Evolutionary conservation across 2,329 filamentous ascomycete genomes (phyloP).

Genomic region (Colletotrichum nymphaeae): DNA sequence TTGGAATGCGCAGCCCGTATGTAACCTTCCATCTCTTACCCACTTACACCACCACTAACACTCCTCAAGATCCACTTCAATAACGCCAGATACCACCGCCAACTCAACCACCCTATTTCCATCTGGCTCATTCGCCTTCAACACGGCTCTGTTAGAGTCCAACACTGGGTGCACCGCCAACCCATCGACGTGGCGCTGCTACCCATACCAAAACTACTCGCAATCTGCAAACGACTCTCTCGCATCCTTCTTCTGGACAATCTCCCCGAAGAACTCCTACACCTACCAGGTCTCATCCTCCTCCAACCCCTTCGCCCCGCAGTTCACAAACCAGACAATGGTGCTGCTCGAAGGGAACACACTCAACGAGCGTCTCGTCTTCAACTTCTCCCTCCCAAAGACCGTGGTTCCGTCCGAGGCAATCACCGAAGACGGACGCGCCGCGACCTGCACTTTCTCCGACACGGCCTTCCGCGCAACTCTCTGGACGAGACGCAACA

Average conservation of each 20-base stretch:
- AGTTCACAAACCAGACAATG: constrained; percentile 64
- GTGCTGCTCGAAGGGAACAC: constrained; percentile 59
- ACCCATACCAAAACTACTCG: constrained; percentile 63
- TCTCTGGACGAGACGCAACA: constrained; percentile 65
- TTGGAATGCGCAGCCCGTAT: constrained; percentile 53
- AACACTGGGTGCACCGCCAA: constrained; percentile 69
- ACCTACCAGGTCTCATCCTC: constrained; percentile 66
- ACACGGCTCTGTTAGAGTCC: constrained; percentile 65
- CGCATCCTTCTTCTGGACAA: constrained; percentile 72
- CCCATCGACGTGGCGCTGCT: constrained; percentile 70
- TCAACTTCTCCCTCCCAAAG: constrained; percentile 65
- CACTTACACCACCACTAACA: constrained; percentile 17
- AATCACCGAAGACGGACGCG: constrained; percentile 54
- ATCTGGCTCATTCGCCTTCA: constrained; percentile 70
- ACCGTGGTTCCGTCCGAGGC: constrained; percentile 59
- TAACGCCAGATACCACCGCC: not conserved
- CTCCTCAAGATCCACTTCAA: constrained; percentile 4
- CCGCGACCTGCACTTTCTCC: constrained; percentile 68
- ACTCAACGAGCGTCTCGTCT: constrained; percentile 66
- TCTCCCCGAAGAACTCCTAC: constrained; percentile 53
- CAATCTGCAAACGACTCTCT: constrained; percentile 55
- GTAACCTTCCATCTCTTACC: constrained; percentile 23
- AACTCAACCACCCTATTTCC: constrained; percentile 59
- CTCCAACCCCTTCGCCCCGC: constrained; percentile 65
- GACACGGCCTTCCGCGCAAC: constrained; percentile 65